Conservation (phyloP, 805 yeast species). For the Pichia manshurica region DNA sequence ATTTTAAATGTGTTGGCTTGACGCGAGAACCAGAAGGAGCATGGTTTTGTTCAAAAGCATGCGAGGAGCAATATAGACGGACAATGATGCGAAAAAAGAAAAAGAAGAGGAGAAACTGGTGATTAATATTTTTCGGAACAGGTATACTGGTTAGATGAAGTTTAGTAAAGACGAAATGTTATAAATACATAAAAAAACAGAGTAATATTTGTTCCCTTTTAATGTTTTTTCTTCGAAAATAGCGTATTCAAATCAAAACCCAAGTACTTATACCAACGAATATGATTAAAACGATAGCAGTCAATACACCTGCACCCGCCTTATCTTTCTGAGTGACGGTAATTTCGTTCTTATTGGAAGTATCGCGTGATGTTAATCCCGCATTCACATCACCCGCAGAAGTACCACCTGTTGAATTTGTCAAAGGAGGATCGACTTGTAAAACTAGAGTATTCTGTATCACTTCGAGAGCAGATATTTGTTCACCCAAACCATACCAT, state of each 20-base stretch:
- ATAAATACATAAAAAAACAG: background rate
- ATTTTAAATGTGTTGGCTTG: slow-evolving; percentile 89
- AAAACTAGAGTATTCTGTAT: slow-evolving; percentile 41
- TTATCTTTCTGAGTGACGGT: slow-evolving; percentile 56
- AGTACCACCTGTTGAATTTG: slow-evolving; percentile 61
- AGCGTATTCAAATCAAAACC: slow-evolving; percentile 45
- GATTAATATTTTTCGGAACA: background rate
- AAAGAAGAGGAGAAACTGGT: slow-evolving; percentile 15
- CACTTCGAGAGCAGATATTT: slow-evolving; percentile 68
- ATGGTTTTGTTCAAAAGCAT: slow-evolving; percentile 85
- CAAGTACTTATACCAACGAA: slow-evolving; percentile 67
- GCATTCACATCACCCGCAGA: slow-evolving; percentile 52
- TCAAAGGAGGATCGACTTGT: slow-evolving; percentile 50
- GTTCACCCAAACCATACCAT: slow-evolving; percentile 76
- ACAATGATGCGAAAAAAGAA: slow-evolving; percentile 14
- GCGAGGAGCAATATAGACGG: slow-evolving; percentile 31
- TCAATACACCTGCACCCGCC: slow-evolving; percentile 87
- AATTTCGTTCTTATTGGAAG: slow-evolving; percentile 36
- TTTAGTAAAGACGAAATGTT: no score
- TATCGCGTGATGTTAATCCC: slow-evolving; percentile 52
- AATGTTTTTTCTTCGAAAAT: slow-evolving; percentile 18
- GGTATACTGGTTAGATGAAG: background rate
- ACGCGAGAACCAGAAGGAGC: slow-evolving; percentile 77
- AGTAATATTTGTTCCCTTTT: slow-evolving; percentile 9
- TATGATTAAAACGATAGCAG: slow-evolving; percentile 63